Conservation (phyloP, 192 early-diverging fungal genomes). For the Neocallimastix lanati region DNA sequence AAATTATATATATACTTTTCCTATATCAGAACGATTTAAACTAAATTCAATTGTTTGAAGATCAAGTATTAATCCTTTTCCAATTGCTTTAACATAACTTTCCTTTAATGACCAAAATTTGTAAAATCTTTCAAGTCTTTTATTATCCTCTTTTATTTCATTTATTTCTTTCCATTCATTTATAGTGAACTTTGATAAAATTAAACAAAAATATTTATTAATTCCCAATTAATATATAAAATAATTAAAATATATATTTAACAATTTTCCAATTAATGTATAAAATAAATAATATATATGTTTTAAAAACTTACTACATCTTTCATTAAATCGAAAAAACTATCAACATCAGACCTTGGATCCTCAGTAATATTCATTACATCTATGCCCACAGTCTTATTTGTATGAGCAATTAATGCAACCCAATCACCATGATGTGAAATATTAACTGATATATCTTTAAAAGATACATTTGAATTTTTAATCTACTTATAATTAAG, state of each 20-base stretch:
- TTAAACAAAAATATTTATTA: too few relatives aligned
- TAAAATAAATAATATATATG: too few relatives aligned
- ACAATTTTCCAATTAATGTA: too few relatives aligned
- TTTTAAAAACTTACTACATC: not conserved
- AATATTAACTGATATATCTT: slow-evolving; percentile 13
- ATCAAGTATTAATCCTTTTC: slow-evolving; percentile 23
- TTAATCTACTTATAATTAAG: not conserved
- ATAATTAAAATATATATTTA: too few relatives aligned
- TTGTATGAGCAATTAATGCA: slow-evolving; percentile 17
- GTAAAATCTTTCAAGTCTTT: slow-evolving; percentile 14
- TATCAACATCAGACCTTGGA: not conserved
- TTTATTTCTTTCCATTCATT: not conserved
- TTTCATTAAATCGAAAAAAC: not conserved
- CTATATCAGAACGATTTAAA: not conserved
- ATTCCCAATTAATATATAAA: too few relatives aligned
- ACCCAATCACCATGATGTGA: slow-evolving; percentile 44
- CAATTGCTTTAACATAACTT: slow-evolving; percentile 34
- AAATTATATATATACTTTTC: not conserved
- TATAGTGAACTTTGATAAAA: not conserved
- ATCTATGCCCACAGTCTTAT: slow-evolving; percentile 20
- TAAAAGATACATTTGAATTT: not conserved
- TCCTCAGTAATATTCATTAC: slow-evolving; percentile 10
- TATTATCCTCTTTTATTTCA: not conserved
- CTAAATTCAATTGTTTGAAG: slow-evolving; percentile 22
- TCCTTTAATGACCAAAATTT: slow-evolving; percentile 37